These are phyloP conservation scores for Rhizoclosmatium globosum DNA, from an alignment of 192 early-diverging fungal genomes.

Conservation along the genomic window DNA sequence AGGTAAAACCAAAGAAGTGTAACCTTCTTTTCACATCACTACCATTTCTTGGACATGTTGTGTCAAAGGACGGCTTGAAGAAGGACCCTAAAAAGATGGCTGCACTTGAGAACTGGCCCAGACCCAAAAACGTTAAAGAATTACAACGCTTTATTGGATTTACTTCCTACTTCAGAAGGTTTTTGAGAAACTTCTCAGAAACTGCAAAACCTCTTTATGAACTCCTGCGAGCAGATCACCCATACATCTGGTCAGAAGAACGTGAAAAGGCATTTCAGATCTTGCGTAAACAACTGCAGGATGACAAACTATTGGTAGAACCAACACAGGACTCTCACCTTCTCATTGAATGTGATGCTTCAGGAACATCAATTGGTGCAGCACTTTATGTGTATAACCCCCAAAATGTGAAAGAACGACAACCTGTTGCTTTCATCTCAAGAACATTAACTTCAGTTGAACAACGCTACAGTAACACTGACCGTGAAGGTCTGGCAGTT, in stretches of 20 bases:
- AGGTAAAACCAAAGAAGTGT: slow-evolving; percentile 51
- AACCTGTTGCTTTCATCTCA: slow-evolving; percentile 27
- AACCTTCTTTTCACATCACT: slow-evolving; percentile 28
- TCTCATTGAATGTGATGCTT: slow-evolving; percentile 28
- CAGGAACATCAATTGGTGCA: slow-evolving; percentile 5
- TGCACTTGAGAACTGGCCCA: slow-evolving; percentile 37
- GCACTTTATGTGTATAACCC: slow-evolving; percentile 1
- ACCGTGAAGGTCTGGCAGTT: slow-evolving; percentile 43
- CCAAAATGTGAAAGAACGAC: not conserved
- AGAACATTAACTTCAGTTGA: slow-evolving; percentile 8
- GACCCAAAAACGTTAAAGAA: slow-evolving; percentile 26
- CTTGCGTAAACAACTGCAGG: slow-evolving; percentile 38
- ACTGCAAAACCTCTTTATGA: slow-evolving; percentile 36
- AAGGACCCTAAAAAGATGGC: slow-evolving; percentile 40
- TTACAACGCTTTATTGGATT: slow-evolving; percentile 37
- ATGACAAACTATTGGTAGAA: not conserved
- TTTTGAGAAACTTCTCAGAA: slow-evolving; percentile 37
- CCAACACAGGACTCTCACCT: not conserved
- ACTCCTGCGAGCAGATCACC: not conserved
- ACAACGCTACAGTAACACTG: slow-evolving; percentile 27
- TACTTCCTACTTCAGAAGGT: slow-evolving; percentile 46
- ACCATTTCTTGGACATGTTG: slow-evolving; percentile 45
- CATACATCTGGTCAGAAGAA: slow-evolving; percentile 13
- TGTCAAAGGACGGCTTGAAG: slow-evolving; percentile 40
- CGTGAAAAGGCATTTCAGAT: slow-evolving; percentile 34